Evolutionary conservation across 1,139 yeast species (phyloP), one percentile per base, ranked within the genome.

Genomic region (Scheffersomyces insectosa): DNA sequence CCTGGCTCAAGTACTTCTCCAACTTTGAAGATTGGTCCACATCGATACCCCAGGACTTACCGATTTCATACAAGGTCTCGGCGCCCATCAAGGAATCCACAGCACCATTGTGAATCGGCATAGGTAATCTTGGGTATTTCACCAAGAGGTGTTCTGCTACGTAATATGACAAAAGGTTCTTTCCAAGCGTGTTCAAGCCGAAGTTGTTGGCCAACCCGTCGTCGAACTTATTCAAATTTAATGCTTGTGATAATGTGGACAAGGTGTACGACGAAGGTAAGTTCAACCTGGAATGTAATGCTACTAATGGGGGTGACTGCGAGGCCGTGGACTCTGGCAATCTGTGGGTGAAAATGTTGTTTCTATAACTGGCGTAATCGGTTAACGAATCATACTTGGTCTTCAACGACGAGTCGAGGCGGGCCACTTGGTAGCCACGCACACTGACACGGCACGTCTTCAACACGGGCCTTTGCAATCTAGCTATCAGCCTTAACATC

Each of bases 111-210:
- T 89, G 79, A 25, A 91, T 84, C 10, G 82, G 77, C 54, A 85
- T 78, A 28, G 99, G 98, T 48, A 95, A 75, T 60, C 99, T 80
- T 39, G 99, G 99, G 63, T 89, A 89, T 52, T 78, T 80, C 41
- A 84, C 66, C 57, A 89, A 70, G 46, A 91, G 72, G 56, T 86
- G 68, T 62, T 89, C 96, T 29, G 87, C 77, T 3, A 84, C 85
- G 58, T 88, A 85, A 63, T 84, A 89, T 28, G 85, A 80, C 48
- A 93, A 70, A 42, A 93, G 70, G 47, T 85, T 81, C 59, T 84
- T 82, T 42, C 99, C 99, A 58, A 91, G 82, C 13, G 82, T 78
- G 46, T 85, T 80, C 62, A 91, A 77, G n/a, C 95, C 95, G 47
- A 75, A 77, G 63, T 91, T 91, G 65, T 87, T 87, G 33, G 82